Percentiles rank a stretch among this genome's conserved stretches.
Conservation (phyloP, 192 early-diverging fungal genomes). For the Coemansia sp. region DNA sequence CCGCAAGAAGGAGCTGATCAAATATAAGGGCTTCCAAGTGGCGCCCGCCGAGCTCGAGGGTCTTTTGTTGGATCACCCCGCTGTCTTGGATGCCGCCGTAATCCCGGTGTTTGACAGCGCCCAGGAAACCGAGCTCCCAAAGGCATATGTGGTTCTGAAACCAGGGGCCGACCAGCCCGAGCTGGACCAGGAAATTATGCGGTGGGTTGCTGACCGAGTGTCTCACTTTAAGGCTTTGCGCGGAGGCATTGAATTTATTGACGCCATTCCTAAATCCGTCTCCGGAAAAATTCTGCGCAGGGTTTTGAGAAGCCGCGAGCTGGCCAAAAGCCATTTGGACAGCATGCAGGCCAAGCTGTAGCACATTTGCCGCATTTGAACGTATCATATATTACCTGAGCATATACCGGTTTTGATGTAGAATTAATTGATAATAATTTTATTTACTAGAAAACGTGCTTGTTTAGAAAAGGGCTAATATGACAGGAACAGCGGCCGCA, state of each 20-base stretch:
- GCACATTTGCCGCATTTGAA: not conserved
- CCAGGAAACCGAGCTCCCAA: slow-evolving; percentile 70
- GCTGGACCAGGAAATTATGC: slow-evolving; percentile 20
- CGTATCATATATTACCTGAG: no score
- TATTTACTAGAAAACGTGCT: no score
- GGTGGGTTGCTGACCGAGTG: slow-evolving; percentile 60
- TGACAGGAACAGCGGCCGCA: no score
- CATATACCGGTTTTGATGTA: no score
- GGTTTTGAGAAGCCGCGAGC: slow-evolving; percentile 49
- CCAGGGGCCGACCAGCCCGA: slow-evolving; percentile 28
- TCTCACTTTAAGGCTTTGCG: slow-evolving; percentile 71
- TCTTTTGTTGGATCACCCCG: slow-evolving; percentile 62
- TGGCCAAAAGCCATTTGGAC: slow-evolving; percentile 1
- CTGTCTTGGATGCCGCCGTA: slow-evolving; percentile 64
- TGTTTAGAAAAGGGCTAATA: no score
- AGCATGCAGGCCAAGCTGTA: slow-evolving; percentile 3
- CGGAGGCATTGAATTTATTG: slow-evolving; percentile 76
- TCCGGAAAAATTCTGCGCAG: slow-evolving; percentile 84
- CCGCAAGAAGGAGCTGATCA: slow-evolving; percentile 89
- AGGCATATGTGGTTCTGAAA: slow-evolving; percentile 73
- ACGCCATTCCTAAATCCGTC: slow-evolving; percentile 70
- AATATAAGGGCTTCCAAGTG: slow-evolving; percentile 85
- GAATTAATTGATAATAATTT: no score
- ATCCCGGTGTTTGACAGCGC: slow-evolving; percentile 58
- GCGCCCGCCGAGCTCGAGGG: slow-evolving; percentile 89